Evolutionary conservation across 164 flowering plant species (phyloP), one percentile per base, ranked within the genome.

Genomic region (Berberis vulgaris): DNA sequence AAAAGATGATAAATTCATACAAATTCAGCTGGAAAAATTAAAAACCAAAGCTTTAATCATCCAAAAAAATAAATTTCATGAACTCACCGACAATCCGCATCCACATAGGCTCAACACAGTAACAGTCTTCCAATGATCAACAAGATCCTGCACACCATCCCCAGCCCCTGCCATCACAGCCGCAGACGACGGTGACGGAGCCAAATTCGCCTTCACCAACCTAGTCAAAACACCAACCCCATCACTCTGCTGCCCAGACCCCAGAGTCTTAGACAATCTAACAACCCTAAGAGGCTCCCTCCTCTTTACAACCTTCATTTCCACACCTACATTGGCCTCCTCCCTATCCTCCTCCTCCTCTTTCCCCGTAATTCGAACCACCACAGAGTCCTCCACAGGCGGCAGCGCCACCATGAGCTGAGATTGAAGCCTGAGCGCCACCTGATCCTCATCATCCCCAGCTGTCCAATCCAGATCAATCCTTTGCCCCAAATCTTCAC

Each of bases 381-480:
- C 71, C 60, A 91, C 97, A 5, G 85, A 60, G 61, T 95, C 99
- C 44, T 82, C 89, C 43, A 96, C 96, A 57, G 79, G 61, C 1
- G 99, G 99, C 66, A 86, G 67, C 45, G 97, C 96, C 59, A 95
- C 96, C 97, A 89, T 91, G 9, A 95, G 78, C 81, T 95, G 94
- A 56, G 98, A 91, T 73, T 92, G 97, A 55, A 95, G 78, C 76
- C 85, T 74, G 64, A 95, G 72, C 39, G 95, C 96, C 61, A 86
- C 86, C 82, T 91, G 98, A 64, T 95, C 99, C 75, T 95, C 99
- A 52, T 89, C 98, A 11, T 95, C 99, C 3, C 87, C 92, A 2
- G 91, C 81, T n/a, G 83, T 78, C 99, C 99, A 95, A 26, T 89
- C 99, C 52, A 95, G 71, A 12, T 89, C 92, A 46, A 95, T 79